Evolutionary conservation across 805 yeast genomes (phyloP), one percentile per base, ranked within the genome.

Genomic region (Candida pseudoglaebosa): DNA sequence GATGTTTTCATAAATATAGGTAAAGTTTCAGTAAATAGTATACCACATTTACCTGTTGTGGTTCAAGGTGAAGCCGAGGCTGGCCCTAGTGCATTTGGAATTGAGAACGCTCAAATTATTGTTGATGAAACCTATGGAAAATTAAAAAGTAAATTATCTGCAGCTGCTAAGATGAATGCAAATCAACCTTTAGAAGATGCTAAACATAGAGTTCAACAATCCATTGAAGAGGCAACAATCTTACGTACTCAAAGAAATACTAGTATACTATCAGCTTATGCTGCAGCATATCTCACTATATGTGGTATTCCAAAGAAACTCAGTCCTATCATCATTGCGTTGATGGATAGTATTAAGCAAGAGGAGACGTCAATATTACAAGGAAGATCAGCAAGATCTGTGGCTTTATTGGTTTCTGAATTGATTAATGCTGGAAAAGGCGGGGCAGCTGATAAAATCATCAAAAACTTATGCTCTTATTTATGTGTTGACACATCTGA

Each of bases 61-160:
- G 96, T 91, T 3, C 91, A 89, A 59, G 99, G 99, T 24, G 98
- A 93, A 55, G 71, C 79, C 1, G 95, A 86, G 43, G 95, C 97
- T 2, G 97, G 96, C 2, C 88, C 95, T 1, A 89, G 83, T 50
- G 98, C 97, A 0, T 93, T 93, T 62, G 77, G 88, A 12, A 57
- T 93, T 29, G 84, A 75, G 31, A 75, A 77, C 44, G 97, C 96
- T 1, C 84, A 84, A 40, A 75, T 77, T 45, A 73, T 89, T 13
- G 51, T 82, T 22, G 66, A 67, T 29, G 85, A 80, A 28, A 76
- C 79, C 5, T 87, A 77, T 53, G 76, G 74, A n/a, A 82, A 82
- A 52, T 63, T 88, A 46, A 64, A 79, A 47, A 77, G 75, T 41
- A 57, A 73, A 6, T 62, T 93, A 51, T 69, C 83, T 12, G 78